Evolutionary conservation across 768 basidiomycete species (phyloP), one percentile per base, ranked within the genome.

Genomic region (Kwoniella mangroviensis): DNA sequence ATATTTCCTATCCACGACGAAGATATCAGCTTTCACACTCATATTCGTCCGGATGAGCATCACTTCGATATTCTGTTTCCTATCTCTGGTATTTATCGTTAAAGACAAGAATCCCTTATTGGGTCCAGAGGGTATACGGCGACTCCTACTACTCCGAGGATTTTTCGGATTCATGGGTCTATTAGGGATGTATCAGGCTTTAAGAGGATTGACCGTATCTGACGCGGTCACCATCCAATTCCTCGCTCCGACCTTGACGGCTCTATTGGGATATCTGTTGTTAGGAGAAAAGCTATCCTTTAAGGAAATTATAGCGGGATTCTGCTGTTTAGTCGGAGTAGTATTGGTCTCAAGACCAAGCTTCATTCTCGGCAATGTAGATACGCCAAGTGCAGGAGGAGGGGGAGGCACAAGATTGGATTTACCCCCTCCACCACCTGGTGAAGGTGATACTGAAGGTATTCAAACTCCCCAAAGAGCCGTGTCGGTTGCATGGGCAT

Each of bases 221-320:
- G 93, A 94, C 79, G 88, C 91, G 0, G 90, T 89, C 0, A 90
- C 91, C 4, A 84, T 96, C 57, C 89, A 89, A 0, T 94, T 93
- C 84, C 84, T 94, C 4, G 81, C 87, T 0, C 93, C 93, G 0
- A 86, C 90, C 63, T 85, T 85, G 51, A 90, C 89, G 0, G 88
- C 88, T 0, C 78, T 91, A 9, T 84, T 88, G 6, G 92, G 88
- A 3, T 87, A 87, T 15, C 73, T 91, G 1, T 85, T 91, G 19
- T 81, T 91, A 17, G 86, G 87, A 26, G 93, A 94, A 74, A 80
- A 77, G 0, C 87, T 91, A 70, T 85, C 86, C 2, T 82, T 81
- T 58, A 86, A 83, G 69, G 88, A 92, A 78, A 86, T 87, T 4
- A 54, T 89, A 51, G 91, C 88, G 4, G 87, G 87, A 88, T 88